Evolutionary conservation across 129 eudicot genomes (phyloP).

Genomic region (Tagetes patula): DNA sequence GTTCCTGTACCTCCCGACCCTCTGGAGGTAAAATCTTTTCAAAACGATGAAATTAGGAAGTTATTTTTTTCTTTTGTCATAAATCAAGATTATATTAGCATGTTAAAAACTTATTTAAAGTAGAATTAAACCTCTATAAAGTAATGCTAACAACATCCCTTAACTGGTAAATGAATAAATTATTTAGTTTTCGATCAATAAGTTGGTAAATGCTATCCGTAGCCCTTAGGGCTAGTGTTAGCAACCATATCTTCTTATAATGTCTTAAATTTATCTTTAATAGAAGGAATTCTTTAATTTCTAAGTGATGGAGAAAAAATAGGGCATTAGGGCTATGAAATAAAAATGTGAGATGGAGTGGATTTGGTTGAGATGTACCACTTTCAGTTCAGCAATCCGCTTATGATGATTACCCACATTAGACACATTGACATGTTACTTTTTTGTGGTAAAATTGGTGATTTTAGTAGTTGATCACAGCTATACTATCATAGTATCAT

Average conservation of each 20-base stretch:
- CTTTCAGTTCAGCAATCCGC: slow-evolving; percentile 1
- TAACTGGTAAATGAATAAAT: not conserved
- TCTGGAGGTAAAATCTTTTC: slow-evolving; percentile 54
- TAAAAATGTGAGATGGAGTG: not conserved
- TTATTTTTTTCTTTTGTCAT: not conserved
- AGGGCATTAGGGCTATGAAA: not conserved
- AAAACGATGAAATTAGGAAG: not conserved
- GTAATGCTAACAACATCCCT: not conserved
- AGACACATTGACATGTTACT: not conserved
- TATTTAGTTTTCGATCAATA: too few species aligned
- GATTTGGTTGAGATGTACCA: not conserved
- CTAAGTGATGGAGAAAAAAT: not conserved
- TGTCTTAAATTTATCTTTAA: not conserved
- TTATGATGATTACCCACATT: not conserved
- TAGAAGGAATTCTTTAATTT: not conserved
- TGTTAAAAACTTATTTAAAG: slow-evolving; percentile 13
- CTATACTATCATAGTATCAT: not conserved
- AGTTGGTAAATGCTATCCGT: not conserved
- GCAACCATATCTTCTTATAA: not conserved
- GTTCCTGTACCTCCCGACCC: slow-evolving; percentile 76
- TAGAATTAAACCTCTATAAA: not conserved
- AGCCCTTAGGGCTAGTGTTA: not conserved
- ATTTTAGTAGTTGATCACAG: not conserved
- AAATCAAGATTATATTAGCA: not conserved
- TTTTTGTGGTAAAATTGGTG: not conserved